These are phyloP conservation scores for Aspergillus cristatus DNA, from an alignment of 495 filamentous ascomycete genomes.

Conservation along the genomic window DNA sequence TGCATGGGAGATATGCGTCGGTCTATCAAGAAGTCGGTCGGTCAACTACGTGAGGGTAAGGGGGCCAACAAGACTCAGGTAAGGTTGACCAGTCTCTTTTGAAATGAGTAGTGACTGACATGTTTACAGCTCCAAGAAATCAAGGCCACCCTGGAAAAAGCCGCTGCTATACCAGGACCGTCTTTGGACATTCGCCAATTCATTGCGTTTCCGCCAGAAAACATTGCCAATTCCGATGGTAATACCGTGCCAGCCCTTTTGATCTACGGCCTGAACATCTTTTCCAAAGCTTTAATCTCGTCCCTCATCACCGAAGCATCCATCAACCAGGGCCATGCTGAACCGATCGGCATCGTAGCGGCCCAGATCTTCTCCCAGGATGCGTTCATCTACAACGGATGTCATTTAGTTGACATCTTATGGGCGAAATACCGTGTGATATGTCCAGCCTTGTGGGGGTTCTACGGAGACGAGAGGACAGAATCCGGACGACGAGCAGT, in stretches of 20 bases:
- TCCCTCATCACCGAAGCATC: constrained; percentile 71
- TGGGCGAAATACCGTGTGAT: constrained; percentile 75
- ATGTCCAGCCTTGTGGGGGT: constrained; percentile 83
- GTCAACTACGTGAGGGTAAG: constrained; percentile 59
- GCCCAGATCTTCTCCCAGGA: constrained; percentile 64
- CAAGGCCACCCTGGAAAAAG: constrained; percentile 34
- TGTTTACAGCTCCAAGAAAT: constrained; percentile 38
- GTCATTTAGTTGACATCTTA: constrained; percentile 72
- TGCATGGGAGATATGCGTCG: constrained; percentile 68
- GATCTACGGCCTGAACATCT: constrained; percentile 73
- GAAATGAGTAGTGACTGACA: constrained; percentile 4
- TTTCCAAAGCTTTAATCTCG: constrained; percentile 65
- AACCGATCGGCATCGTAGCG: constrained; percentile 70
- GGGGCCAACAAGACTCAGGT: constrained; percentile 50
- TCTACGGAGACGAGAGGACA: constrained; percentile 66
- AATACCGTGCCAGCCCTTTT: constrained; percentile 61
- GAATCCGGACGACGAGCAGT: constrained; percentile 56
- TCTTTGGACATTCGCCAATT: constrained; percentile 59
- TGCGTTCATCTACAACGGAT: constrained; percentile 58
- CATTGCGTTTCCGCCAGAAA: constrained; percentile 46
- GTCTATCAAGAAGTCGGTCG: constrained; percentile 58
- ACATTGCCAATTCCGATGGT: constrained; percentile 40
- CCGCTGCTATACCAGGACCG: constrained; percentile 38
- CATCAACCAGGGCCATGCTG: constrained; percentile 59
- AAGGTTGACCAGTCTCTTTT: constrained; percentile 2